Percentiles rank a stretch among this genome's conserved stretches.
phyloP scores from a whole-genome alignment of 495 filamentous ascomycete genomes.

The Tirmania nivea region DNA sequence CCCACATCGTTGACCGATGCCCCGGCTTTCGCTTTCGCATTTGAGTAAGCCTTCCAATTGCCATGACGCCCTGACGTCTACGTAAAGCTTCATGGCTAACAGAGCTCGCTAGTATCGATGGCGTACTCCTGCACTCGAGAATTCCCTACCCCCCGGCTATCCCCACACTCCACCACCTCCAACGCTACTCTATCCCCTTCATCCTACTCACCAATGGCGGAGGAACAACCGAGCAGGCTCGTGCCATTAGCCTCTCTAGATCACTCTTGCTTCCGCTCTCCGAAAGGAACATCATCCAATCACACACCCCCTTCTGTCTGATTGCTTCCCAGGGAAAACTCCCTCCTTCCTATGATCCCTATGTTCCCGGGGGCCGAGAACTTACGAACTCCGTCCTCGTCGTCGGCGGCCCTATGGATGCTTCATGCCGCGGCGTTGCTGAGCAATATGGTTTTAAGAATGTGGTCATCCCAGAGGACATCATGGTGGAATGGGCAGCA shows the following conservation, averaged over 20 bases:
- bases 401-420: slow-evolving; percentile 51
- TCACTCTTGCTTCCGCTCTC: slow-evolving; percentile 34
- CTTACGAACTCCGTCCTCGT: slow-evolving; percentile 19
- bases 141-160: slow-evolving; percentile 60
- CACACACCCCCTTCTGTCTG: slow-evolving; percentile 58
- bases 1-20: too few relatives aligned
- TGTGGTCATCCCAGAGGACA: slow-evolving; percentile 69
- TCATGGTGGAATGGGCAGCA: slow-evolving; percentile 31
- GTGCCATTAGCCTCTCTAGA: slow-evolving; percentile 45
- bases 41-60: slow-evolving; percentile 38
- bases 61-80: not conserved
- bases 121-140: slow-evolving; percentile 73
- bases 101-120: slow-evolving; percentile 50
- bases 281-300: slow-evolving; percentile 51
- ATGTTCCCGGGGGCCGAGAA: slow-evolving; percentile 20
- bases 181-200: slow-evolving; percentile 51
- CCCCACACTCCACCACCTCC: slow-evolving; percentile 49
- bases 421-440: slow-evolving; percentile 48
- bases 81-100: not conserved
- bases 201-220: slow-evolving; percentile 81
- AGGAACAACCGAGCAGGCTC: slow-evolving; percentile 50
- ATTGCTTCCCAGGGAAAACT: not conserved
- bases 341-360: slow-evolving; percentile 17
- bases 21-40: slow-evolving; percentile 47
- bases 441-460: slow-evolving; percentile 65